Conservation (phyloP, 1,284 basidiomycete species). For the Cystobasidiaceae sp. region DNA sequence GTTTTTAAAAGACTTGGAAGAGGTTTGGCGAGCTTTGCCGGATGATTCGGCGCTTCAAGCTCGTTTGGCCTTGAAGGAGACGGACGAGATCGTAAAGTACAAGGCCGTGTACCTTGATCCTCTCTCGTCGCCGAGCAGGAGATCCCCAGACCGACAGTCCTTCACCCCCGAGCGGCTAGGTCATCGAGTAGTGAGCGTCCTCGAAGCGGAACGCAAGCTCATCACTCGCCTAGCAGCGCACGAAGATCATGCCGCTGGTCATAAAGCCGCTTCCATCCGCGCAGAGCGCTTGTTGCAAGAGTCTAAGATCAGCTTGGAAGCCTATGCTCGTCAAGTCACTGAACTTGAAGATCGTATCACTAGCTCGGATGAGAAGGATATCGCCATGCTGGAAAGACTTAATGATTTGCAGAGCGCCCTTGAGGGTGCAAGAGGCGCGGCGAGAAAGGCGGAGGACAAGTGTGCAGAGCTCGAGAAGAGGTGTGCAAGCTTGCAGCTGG, state of each 20-base stretch:
- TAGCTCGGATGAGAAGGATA: constrained; percentile 34
- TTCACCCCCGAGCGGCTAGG: constrained; percentile 32
- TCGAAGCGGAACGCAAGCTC: constrained; percentile 29
- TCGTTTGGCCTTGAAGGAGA: constrained; percentile 27
- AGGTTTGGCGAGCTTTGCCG: not conserved
- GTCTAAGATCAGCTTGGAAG: constrained; percentile 9
- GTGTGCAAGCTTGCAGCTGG: not conserved
- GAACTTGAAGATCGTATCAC: constrained; percentile 37
- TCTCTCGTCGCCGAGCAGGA: not conserved
- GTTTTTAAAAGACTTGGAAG: constrained; percentile 4
- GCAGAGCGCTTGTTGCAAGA: constrained; percentile 23
- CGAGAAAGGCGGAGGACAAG: constrained; percentile 32
- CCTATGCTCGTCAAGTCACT: constrained; percentile 32
- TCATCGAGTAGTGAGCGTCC: constrained; percentile 24
- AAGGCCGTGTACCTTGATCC: constrained; percentile 32
- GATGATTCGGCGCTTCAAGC: constrained; percentile 11
- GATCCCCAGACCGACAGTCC: constrained; percentile 3
- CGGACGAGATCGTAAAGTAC: constrained; percentile 31
- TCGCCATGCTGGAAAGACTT: constrained; percentile 38
- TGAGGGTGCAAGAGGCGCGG: constrained; percentile 31
- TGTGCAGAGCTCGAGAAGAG: constrained; percentile 30
- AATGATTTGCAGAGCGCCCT: constrained; percentile 34
- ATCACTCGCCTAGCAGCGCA: constrained; percentile 25
- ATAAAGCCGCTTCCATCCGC: constrained; percentile 16
- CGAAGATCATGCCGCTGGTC: constrained; percentile 25